Evolutionary conservation across 768 basidiomycete genomes (phyloP).

Genomic region (Pulveroboletus ravenelii): DNA sequence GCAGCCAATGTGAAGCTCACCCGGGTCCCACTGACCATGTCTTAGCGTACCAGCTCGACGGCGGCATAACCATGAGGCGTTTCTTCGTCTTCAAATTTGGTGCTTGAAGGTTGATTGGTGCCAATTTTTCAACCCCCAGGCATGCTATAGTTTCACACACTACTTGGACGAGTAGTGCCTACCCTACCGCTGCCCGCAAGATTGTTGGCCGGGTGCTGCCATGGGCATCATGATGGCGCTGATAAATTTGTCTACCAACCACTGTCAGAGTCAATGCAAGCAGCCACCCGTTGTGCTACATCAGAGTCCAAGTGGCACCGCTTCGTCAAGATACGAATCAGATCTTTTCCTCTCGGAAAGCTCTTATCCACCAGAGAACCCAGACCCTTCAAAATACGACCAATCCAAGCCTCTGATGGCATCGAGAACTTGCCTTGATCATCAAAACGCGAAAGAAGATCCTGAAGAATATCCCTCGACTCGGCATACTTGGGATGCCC

Average conservation of each 20-base stretch:
- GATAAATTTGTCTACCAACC: not conserved
- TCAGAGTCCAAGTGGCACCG: constrained; percentile 24
- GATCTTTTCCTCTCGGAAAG: constrained; percentile 21
- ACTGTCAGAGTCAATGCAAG: constrained; percentile 14
- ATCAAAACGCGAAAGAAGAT: constrained; percentile 17
- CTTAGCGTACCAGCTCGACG: too few species aligned
- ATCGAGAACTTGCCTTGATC: constrained; percentile 29
- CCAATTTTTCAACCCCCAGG: too few species aligned
- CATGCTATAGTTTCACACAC: too few species aligned
- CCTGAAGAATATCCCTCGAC: constrained; percentile 26
- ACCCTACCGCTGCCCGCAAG: too few species aligned
- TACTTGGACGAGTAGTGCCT: too few species aligned
- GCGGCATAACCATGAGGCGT: too few species aligned
- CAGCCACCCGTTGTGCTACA: constrained; percentile 19
- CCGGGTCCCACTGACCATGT: too few species aligned
- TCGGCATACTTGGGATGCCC: constrained; percentile 25
- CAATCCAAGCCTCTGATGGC: constrained; percentile 28
- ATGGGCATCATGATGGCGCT: not conserved
- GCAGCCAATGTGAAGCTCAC: too few species aligned
- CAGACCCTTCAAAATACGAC: constrained; percentile 21
- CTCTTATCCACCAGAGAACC: constrained; percentile 16
- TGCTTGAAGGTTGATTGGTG: too few species aligned
- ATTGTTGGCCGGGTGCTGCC: too few species aligned
- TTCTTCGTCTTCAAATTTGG: too few species aligned
- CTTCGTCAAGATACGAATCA: constrained; percentile 23